Evolutionary conservation across 345 rosid species (phyloP).

Genomic region (Ceriops decandra): DNA sequence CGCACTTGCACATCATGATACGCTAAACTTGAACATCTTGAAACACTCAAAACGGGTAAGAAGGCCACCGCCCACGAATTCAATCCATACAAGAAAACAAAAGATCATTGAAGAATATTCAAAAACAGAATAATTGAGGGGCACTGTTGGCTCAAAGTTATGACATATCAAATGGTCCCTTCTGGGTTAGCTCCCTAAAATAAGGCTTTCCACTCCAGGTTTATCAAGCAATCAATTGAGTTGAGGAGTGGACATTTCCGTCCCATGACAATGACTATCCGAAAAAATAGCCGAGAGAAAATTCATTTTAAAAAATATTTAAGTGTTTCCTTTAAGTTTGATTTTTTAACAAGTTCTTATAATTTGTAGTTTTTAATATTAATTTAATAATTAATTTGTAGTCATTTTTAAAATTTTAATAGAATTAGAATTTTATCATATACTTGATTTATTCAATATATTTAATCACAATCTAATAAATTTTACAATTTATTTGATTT

Average conservation of each 20-base stretch:
- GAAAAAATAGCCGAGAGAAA: neutral
- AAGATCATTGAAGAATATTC: conserved; percentile 1
- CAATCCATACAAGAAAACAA: neutral
- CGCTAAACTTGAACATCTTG: neutral
- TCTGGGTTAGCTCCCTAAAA: neutral
- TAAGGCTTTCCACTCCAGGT: neutral
- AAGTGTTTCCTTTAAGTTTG: too few species aligned
- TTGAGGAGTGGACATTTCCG: neutral
- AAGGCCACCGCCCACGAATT: neutral
- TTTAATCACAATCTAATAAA: too few species aligned
- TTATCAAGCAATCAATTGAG: neutral
- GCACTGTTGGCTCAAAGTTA: conserved; percentile 7
- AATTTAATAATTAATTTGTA: too few species aligned
- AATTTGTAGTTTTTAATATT: too few species aligned
- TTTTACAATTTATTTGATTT: too few species aligned
- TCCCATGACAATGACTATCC: too few species aligned
- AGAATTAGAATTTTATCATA: too few species aligned
- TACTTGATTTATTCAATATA: too few species aligned
- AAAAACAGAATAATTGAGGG: conserved; percentile 16
- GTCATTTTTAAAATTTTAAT: too few species aligned
- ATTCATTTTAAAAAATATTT: neutral
- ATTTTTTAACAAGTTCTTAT: too few species aligned
- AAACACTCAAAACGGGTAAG: neutral
- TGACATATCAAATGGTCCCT: conserved; percentile 6
- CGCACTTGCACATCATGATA: too few species aligned